These are phyloP conservation scores for Serpula lacrymans DNA, from an alignment of 768 basidiomycete genomes.

Conservation along the genomic window DNA sequence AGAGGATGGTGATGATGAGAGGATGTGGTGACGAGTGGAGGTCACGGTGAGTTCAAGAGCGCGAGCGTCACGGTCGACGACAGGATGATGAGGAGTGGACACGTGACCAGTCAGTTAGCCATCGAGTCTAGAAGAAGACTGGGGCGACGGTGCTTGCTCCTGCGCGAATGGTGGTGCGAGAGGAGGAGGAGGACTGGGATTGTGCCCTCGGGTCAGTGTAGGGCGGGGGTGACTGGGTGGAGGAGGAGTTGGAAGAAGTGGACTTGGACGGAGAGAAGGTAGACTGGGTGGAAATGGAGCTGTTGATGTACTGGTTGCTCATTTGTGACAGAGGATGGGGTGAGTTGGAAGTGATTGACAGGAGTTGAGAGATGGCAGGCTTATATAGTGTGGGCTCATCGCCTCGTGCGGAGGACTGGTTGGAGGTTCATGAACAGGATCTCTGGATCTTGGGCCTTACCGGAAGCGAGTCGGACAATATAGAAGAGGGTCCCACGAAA, in stretches of 20 bases:
- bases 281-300: constrained; percentile 12
- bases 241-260: constrained; percentile 7
- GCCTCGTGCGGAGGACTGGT: constrained; percentile 19
- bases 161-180: constrained; percentile 41
- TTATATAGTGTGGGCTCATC: constrained; percentile 29
- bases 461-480: constrained; percentile 25
- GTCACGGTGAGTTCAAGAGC: not conserved
- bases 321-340: constrained; percentile 11
- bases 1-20: not conserved
- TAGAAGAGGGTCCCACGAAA: constrained; percentile 17
- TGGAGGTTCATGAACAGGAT: constrained; percentile 17
- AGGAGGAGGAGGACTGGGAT: constrained; percentile 20
- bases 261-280: constrained; percentile 19
- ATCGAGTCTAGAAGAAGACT: constrained; percentile 52
- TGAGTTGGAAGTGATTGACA: constrained; percentile 1
- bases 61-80: not conserved
- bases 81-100: not conserved
- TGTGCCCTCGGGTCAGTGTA: constrained; percentile 15
- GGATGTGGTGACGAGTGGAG: not conserved
- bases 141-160: constrained; percentile 50
- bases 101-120: not conserved
- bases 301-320: constrained; percentile 21
- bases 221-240: constrained; percentile 17
- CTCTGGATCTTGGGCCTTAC: constrained; percentile 12
- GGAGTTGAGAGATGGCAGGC: not conserved